Evolutionary conservation across 2,329 filamentous ascomycete species (phyloP), one percentile per base, ranked within the genome.

Genomic region (Bipolaris bicolor): DNA sequence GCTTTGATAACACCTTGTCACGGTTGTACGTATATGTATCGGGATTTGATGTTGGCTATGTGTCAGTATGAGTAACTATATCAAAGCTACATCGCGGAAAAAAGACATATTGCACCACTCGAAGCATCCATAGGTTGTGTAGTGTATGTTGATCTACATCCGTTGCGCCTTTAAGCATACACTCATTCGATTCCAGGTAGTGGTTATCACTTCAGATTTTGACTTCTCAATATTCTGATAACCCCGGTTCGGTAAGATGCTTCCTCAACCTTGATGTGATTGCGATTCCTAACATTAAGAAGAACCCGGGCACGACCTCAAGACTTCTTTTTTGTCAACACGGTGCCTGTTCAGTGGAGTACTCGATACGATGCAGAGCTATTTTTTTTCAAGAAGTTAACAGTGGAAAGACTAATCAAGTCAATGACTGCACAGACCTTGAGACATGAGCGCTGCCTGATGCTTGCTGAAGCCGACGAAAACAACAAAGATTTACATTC

Each of bases 121-220:
- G 36, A 29, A 41, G 41, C 47, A 52, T 44, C 46, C 39, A 58
- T 45, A 34, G 58, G 63, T 64, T 64, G 61, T 62, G 60, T 64
- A 61, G 59, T 64, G 60, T 63, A 60, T 13, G 57, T 52, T 47
- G 16, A 40, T 49, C 29, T 13, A 31, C 3, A 36, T 16, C 43
- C 3, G 13, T 7, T 22, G 2, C 36, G 24, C 26, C 26, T 6
- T n/a, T 18, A 34, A 55, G 37, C 40, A 55, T 44, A 11, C 46
- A 44, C 59, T 62, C 53, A 62, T 60, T 62, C 56, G 57, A 60
- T 53, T 58, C 54, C 39, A 60, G 57, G 60, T 64, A 65, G 64
- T 65, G 64, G 64, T 66, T 66, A 66, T 66, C 64, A 66, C 62
- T 66, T 63, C 64, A 66, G 64, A 65, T 66, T 66, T 66, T 66